phyloP scores from a whole-genome alignment of 2,329 filamentous ascomycete species.

The Thyridium curvatum region DNA sequence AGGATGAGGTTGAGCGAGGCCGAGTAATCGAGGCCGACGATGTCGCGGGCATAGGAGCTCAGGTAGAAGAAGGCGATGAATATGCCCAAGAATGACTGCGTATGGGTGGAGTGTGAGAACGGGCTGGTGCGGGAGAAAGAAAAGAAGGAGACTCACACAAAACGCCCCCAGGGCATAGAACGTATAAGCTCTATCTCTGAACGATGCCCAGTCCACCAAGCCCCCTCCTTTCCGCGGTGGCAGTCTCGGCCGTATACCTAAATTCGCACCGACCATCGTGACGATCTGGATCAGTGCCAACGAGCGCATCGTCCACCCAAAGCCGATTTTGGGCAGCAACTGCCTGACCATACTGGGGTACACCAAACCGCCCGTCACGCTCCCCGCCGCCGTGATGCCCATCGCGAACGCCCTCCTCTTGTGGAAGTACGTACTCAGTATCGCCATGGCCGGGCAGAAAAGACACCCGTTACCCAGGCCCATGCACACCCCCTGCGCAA shows the following conservation, averaged over 20 bases:
- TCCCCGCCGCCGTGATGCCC: slow-evolving; percentile 54
- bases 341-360: slow-evolving; percentile 52
- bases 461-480: slow-evolving; percentile 55
- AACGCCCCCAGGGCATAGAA: slow-evolving; percentile 44
- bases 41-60: slow-evolving; percentile 37
- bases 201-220: slow-evolving; percentile 33
- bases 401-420: slow-evolving; percentile 51
- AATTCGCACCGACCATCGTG: slow-evolving; percentile 31
- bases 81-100: slow-evolving; percentile 40
- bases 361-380: slow-evolving; percentile 51
- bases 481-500: slow-evolving; percentile 47
- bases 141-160: slow-evolving; percentile 26
- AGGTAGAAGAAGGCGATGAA: slow-evolving; percentile 58
- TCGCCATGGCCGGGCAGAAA: slow-evolving; percentile 58
- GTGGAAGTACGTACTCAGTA: slow-evolving; percentile 61
- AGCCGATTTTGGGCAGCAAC: slow-evolving; percentile 49
- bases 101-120: slow-evolving; percentile 6
- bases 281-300: slow-evolving; percentile 55
- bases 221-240: slow-evolving; percentile 22
- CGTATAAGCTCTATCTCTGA: slow-evolving; percentile 48
- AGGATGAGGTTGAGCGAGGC: slow-evolving; percentile 55
- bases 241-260: slow-evolving; percentile 37
- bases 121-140: not conserved
- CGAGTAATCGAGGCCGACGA: slow-evolving; percentile 35
- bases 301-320: slow-evolving; percentile 50